Evolutionary conservation across 1,139 yeast genomes (phyloP), one percentile per base, ranked within the genome.

Genomic region (Taphrina wiesneri): DNA sequence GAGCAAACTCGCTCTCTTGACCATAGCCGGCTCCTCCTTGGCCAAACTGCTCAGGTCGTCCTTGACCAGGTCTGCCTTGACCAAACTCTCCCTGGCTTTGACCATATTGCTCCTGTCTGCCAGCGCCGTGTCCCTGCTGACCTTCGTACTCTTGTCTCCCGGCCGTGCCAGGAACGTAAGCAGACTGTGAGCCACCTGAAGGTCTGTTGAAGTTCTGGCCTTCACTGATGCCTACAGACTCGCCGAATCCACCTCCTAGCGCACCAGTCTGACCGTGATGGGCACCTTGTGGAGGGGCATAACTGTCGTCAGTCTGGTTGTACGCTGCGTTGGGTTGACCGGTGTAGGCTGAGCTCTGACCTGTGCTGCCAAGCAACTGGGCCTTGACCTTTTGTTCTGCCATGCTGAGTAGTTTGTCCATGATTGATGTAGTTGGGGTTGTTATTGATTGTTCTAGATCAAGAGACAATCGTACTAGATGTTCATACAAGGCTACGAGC

Each of bases 131-230:
- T 17, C 36, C 36, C 21, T 49, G 54, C 26, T 49, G 54, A 6
- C 36, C 54, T 30, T 25, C 54, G 36, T 49, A 49, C 2, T 39
- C 49, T 17, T 41, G 49, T 23, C 49, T 7, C 15, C 59, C 49
- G 7, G 46, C 59, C n/a, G 30, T 17, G 45, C 36, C 41, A 9
- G 32, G 28, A n/a, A 19, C 59, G 23, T 54, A 54, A 9, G 9
- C 34, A n/a, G 36, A 25, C 36, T 41, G 49, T 11, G 49, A 17
- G 4, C 49, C 49, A 4, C 34, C 47, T 15, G 59, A 36, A 13
- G 59, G 59, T 54, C 49, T 30, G 41, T 54, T 54, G 59, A 28
- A 54, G 59, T 54, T 54, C 36, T 54, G 59, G 15, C 59, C 59
- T 23, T 54, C 59, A 28, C 59, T 54, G 32, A 54, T 41, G 36